Base-by-base conservation (phyloP, 2,329 filamentous ascomycete genomes). In the Ophiostoma perfectum region DNA sequence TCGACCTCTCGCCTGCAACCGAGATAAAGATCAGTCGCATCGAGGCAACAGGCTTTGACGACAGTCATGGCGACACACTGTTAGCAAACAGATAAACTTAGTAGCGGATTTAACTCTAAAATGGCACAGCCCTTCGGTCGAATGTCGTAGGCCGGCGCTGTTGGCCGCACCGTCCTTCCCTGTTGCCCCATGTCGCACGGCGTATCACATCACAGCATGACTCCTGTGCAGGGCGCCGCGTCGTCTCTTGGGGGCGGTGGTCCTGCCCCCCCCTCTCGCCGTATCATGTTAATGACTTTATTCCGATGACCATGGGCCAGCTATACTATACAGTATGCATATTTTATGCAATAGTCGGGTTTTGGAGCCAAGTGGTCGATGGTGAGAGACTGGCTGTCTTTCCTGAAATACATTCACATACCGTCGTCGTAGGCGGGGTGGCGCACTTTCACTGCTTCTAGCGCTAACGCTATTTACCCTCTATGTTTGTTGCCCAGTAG, bases 151-250 rank as follows among this genome's bases (percentile, higher is more conserved):
- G 45, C 45, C 45, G 12, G 45, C 9, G 3, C 27, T 60, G 55
- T 60, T 60, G 55, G 27, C 27, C 27, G 4, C 27, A 27, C 27
- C 55, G 49, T 36, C 49, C 16, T 41, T 9, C 60, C 60, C 38
- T 42, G 60, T 8, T 63, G n/a, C 36, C 39, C 38, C 39, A 39
- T 9, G 60, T 63, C 12, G 60, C 60, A 63, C 60, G 14, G 55
- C 55, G 60, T 63, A 41, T 42, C 60, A 63, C 60, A 63, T 38
- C 60, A 63, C 60, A 9, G 55, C 27, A 60, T 38, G 27, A 27
- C 49, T 55, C 49, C 49, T 60, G 38, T 18, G 55, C 55, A 60
- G 55, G 55, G 55, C 27, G 55, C 55, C 55, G 18, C 55, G 55
- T 18, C 18, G n/a, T 27, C n/a, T 5, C 5, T 58, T 38, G 45